Evolutionary conservation across 192 early-diverging fungal genomes (phyloP).

Genomic region (Chytriomyces hyalinus): DNA sequence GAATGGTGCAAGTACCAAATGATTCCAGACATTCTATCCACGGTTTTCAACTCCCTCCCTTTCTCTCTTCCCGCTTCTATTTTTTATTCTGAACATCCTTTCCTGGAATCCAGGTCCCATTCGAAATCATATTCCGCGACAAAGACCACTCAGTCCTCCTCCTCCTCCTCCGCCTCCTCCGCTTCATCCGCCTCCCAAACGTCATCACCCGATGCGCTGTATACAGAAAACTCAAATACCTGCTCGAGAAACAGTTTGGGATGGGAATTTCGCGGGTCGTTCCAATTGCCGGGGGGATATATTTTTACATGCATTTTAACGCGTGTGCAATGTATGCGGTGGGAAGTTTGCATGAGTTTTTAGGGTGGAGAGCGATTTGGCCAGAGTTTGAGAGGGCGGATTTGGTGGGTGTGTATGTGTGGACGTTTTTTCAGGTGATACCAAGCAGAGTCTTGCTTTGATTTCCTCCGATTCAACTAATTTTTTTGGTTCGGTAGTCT

Average conservation of each 20-base stretch:
- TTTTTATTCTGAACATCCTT: background rate
- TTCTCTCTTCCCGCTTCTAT: background rate
- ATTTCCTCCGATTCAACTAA: background rate
- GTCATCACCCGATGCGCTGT: conserved; percentile 17
- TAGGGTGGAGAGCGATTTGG: conserved; percentile 18
- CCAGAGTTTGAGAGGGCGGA: background rate
- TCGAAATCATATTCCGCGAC: background rate
- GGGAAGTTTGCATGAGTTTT: conserved; percentile 1
- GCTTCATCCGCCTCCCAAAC: conserved; percentile 1
- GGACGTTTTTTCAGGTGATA: conserved; percentile 27
- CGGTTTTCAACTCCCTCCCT: background rate
- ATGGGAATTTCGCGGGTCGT: conserved; percentile 15
- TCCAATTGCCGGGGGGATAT: conserved; percentile 9
- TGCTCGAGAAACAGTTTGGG: conserved; percentile 6
- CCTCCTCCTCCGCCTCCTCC: conserved; percentile 7
- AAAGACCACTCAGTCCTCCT: conserved; percentile 10
- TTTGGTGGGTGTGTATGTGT: background rate
- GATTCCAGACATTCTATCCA: background rate
- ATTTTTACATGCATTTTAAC: conserved; percentile 21
- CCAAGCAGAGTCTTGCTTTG: background rate
- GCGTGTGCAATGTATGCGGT: conserved; percentile 11
- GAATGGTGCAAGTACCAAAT: background rate
- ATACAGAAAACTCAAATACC: background rate
- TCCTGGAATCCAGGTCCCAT: background rate
- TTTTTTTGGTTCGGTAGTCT: background rate